phyloP scores from a whole-genome alignment of 164 flowering plant genomes.

The Buxus sempervirens region DNA sequence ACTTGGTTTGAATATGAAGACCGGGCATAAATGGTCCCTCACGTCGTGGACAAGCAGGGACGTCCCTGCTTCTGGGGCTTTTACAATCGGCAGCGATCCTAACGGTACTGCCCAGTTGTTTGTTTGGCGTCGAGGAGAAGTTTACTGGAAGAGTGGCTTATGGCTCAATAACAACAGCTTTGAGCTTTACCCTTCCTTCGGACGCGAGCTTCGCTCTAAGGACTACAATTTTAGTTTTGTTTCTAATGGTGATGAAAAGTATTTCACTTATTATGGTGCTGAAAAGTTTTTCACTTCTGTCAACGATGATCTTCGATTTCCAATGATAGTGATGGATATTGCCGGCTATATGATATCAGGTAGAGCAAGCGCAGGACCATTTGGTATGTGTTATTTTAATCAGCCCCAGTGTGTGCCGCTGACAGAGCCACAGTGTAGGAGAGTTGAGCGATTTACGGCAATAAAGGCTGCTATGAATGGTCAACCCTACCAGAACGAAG shows the following conservation, averaged over 20 bases:
- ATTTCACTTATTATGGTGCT: slow-evolving; percentile 3
- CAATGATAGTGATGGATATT: not conserved
- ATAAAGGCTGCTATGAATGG: not conserved
- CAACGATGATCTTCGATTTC: no score
- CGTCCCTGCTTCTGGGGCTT: slow-evolving; percentile 22
- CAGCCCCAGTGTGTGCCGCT: slow-evolving; percentile 10
- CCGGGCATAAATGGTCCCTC: slow-evolving; percentile 17
- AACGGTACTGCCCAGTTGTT: slow-evolving; percentile 14
- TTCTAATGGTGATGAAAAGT: slow-evolving; percentile 9
- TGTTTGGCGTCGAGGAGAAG: slow-evolving; percentile 7
- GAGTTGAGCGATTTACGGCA: not conserved
- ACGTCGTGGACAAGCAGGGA: slow-evolving; percentile 22
- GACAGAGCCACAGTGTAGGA: slow-evolving; percentile 13
- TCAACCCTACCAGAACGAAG: not conserved
- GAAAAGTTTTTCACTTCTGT: no score
- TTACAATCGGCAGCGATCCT: slow-evolving; percentile 21
- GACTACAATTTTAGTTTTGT: not conserved
- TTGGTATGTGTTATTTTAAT: not conserved
- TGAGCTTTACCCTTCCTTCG: not conserved
- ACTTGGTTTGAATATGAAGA: slow-evolving; percentile 22
- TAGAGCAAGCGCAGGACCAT: not conserved
- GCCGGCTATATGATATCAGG: not conserved
- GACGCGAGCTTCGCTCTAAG: no score
- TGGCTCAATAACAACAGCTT: slow-evolving; percentile 7
- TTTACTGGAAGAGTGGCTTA: slow-evolving; percentile 11